Evolutionary conservation across 73 alveolate genomes (phyloP), one percentile per base, ranked within the genome.

Genomic region (Effrenium voratum): DNA sequence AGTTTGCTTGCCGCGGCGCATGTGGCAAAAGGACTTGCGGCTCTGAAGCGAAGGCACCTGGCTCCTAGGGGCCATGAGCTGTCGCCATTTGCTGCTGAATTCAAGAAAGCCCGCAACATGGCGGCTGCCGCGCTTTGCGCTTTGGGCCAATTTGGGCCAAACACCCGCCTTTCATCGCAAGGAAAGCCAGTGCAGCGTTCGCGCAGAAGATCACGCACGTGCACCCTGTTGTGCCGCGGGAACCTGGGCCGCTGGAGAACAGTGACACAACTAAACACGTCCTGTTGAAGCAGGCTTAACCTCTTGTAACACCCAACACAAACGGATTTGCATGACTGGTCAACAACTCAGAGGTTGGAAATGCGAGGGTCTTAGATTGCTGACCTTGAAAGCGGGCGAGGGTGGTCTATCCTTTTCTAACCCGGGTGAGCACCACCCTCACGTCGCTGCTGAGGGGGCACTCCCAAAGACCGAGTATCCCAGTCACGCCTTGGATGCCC

Each of bases 111-210:
- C n/a, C n/a, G n/a, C n/a, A n/a, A n/a, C n/a, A n/a, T n/a, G n/a
- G n/a, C n/a, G n/a, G n/a, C n/a, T n/a, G n/a, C n/a, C n/a, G n/a
- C n/a, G n/a, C n/a, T n/a, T n/a, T n/a, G n/a, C n/a, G n/a, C n/a
- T n/a, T n/a, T n/a, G n/a, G n/a, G n/a, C 28, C 72, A 76, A 40
- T 6, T 38, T 63, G 77, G 26, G 26, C 34, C 12, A 32, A 30
- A 38, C 1, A 44, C 47, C 40, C 77, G 50, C 95, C 95, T 88
- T 41, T 88, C 95, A 45, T 88, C 95, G 77, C 95, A 88, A 24
- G 95, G 95, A 66, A 88, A 88, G n/a, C 95, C 95, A 36, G 95
- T 88, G 72, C 95, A 88, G 60, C 95, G 73, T 72, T 88, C 95
- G 19, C 95, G 95, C 59, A 88, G 85, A 72, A 88, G 95, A 36